A percentile compares a stretch with the other conserved stretches of the same genome.
Evolutionary conservation across 257 asterid genomes (phyloP).

Genomic region (Thymus quinquecostatus): DNA sequence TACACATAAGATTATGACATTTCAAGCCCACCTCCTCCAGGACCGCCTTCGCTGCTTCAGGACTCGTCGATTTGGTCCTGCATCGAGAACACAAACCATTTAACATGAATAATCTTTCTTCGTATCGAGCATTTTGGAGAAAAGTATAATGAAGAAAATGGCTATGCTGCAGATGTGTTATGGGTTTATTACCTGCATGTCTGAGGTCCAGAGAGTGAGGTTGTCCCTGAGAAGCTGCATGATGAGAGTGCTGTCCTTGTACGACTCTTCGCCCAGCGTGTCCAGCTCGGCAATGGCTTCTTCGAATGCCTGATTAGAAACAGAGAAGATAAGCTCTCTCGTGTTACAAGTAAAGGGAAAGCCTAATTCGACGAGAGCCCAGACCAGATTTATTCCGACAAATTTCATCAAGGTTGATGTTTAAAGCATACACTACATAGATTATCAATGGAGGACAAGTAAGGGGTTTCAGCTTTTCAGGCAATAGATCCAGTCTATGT

Average conservation of each 20-base stretch:
- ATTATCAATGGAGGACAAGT: not conserved
- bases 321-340: not conserved
- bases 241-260: constrained; percentile 76
- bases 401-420: constrained; percentile 7
- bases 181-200: constrained; percentile 53
- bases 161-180: not conserved
- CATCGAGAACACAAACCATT: not conserved
- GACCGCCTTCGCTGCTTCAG: constrained; percentile 38
- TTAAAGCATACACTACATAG: not conserved
- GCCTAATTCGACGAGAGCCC: not conserved
- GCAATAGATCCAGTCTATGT: not conserved
- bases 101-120: no score
- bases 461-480: constrained; percentile 8
- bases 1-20: constrained; percentile 43
- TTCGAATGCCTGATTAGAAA: constrained; percentile 56
- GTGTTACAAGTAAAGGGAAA: not conserved
- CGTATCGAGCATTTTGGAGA: not conserved
- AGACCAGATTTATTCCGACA: not conserved
- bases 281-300: constrained; percentile 76
- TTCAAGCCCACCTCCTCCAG: constrained; percentile 47
- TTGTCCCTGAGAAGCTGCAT: constrained; percentile 74
- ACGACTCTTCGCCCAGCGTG: constrained; percentile 63
- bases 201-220: constrained; percentile 77
- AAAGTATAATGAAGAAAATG: not conserved
- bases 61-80: constrained; percentile 58